Evolutionary conservation across 2,329 filamentous ascomycete genomes (phyloP).

Genomic region (Macroventuria anomochaeta): DNA sequence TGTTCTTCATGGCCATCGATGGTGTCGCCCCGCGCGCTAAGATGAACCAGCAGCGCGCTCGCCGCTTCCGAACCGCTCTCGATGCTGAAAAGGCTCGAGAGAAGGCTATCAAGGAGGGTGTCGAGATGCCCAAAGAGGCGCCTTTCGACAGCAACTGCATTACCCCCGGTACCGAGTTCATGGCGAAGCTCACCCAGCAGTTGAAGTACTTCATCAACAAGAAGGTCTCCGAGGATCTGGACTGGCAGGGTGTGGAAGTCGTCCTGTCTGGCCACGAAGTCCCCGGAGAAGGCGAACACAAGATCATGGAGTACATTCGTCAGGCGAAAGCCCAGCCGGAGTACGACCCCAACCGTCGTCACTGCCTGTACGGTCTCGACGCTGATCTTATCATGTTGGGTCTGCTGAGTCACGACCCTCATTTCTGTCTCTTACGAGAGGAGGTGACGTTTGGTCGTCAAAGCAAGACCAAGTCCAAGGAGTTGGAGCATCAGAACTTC

Average conservation of each 20-base stretch:
- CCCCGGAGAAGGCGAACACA: conserved; percentile 97
- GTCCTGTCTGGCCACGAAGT: conserved; percentile 97
- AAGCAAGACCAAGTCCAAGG: conserved; percentile 87
- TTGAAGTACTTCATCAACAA: conserved; percentile 99
- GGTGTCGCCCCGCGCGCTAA: conserved; percentile 97
- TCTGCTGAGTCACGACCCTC: conserved; percentile 93
- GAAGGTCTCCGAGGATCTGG: conserved; percentile 94
- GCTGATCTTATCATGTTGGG: conserved; percentile 99
- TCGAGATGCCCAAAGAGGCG: conserved; percentile 93
- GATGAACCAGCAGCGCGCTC: conserved; percentile 98
- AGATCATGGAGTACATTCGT: conserved; percentile 99
- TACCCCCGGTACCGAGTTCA: conserved; percentile 95
- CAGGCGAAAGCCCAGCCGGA: conserved; percentile 93
- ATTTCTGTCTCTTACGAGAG: conserved; percentile 95
- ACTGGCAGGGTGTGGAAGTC: conserved; percentile 97
- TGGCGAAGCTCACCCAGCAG: conserved; percentile 93
- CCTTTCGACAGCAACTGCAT: conserved; percentile 99
- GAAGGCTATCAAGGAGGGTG: conserved; percentile 86
- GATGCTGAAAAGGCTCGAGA: conserved; percentile 90
- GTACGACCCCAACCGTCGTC: conserved; percentile 91
- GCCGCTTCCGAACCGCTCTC: conserved; percentile 91
- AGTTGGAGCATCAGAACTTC: conserved; percentile 98
- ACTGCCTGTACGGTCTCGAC: conserved; percentile 96
- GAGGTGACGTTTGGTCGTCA: conserved; percentile 96
- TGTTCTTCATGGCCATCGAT: conserved; percentile 99